These are phyloP conservation scores for Neurospora sp. DNA, from an alignment of 495 filamentous ascomycete genomes.

Conservation along the genomic window DNA sequence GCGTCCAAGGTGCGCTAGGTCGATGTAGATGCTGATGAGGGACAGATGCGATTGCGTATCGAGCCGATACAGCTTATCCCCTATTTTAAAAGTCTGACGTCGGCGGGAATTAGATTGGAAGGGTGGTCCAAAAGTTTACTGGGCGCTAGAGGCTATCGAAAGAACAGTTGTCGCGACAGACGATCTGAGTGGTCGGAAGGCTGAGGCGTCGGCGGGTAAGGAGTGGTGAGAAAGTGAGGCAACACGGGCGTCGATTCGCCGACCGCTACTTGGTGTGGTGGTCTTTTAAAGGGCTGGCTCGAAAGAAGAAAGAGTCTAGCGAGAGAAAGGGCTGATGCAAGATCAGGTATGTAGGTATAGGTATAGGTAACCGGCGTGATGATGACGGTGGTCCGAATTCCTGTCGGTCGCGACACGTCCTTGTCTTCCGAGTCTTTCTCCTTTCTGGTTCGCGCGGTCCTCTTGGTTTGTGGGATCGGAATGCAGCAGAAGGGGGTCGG, in stretches of 20 bases:
- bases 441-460: neutral
- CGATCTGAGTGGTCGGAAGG: slow-evolving; percentile 21
- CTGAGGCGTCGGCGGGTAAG: slow-evolving; percentile 20
- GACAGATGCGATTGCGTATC: neutral
- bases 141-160: slow-evolving; percentile 16
- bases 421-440: neutral
- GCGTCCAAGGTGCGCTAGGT: neutral
- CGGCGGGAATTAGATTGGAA: neutral
- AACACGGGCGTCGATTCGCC: slow-evolving; percentile 22
- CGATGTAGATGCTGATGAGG: neutral
- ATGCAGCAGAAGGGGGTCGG: neutral
- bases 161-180: slow-evolving; percentile 14
- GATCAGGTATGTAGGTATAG: neutral
- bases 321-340: neutral
- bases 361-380: neutral
- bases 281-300: neutral
- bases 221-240: slow-evolving; percentile 10
- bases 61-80: neutral
- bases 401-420: neutral
- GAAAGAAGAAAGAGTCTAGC: slow-evolving; percentile 4
- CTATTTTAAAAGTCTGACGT: neutral
- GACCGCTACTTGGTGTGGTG: slow-evolving; percentile 13
- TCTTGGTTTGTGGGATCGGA: neutral
- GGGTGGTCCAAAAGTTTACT: neutral
- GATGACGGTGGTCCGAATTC: neutral